phyloP scores from a whole-genome alignment of 2,329 filamentous ascomycete genomes.

The Dactylellina cionopaga region DNA sequence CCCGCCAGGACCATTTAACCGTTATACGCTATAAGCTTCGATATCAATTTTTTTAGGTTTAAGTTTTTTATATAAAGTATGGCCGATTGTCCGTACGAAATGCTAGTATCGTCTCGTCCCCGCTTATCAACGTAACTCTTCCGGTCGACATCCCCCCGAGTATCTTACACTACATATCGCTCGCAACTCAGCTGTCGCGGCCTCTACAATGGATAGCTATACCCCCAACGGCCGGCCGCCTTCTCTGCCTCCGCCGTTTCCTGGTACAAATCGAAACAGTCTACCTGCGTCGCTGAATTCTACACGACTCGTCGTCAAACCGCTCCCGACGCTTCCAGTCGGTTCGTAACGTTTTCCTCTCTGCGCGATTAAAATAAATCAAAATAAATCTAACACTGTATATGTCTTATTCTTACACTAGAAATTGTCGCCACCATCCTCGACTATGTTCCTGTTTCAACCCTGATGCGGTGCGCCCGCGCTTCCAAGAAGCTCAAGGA shows the following conservation, averaged over 20 bases:
- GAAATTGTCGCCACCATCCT: slow-evolving; percentile 89
- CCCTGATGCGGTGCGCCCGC: slow-evolving; percentile 85
- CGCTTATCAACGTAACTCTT: not conserved
- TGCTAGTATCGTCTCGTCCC: not conserved
- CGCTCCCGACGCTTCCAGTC: slow-evolving; percentile 37
- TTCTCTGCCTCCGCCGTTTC: slow-evolving; percentile 48
- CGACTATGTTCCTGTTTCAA: slow-evolving; percentile 84
- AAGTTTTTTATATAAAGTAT: not conserved
- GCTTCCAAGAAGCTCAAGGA: slow-evolving; percentile 88
- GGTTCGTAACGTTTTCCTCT: too few species aligned
- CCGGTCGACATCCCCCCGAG: too few species aligned
- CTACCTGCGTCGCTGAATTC: slow-evolving; percentile 38
- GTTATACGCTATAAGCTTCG: too few species aligned
- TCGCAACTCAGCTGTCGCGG: not conserved
- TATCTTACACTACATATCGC: not conserved
- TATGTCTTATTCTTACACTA: slow-evolving; percentile 59
- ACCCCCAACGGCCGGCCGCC: slow-evolving; percentile 17
- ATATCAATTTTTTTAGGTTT: too few species aligned
- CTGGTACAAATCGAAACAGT: slow-evolving; percentile 33
- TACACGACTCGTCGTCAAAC: slow-evolving; percentile 30
- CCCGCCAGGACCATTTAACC: too few species aligned
- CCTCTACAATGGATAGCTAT: slow-evolving; percentile 23
- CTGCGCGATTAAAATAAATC: too few species aligned
- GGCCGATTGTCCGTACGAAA: slow-evolving; percentile 1
- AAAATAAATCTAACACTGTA: slow-evolving; percentile 11